A percentile compares a stretch with the other conserved stretches of the same genome.
Evolutionary conservation across 1,284 basidiomycete species (phyloP).

Genomic region (Papiliotrema nemorosa): DNA sequence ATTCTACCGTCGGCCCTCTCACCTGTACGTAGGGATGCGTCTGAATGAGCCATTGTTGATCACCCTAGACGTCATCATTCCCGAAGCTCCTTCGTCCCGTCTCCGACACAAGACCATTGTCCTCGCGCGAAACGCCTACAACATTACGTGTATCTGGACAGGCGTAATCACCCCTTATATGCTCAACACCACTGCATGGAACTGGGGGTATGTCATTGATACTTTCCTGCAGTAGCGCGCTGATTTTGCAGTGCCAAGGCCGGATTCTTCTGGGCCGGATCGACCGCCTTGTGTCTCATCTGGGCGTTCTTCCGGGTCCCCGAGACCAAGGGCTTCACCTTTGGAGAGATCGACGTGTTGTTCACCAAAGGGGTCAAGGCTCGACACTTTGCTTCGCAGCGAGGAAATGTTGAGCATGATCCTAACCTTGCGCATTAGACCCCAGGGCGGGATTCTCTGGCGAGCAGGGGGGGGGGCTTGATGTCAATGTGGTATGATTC

Average conservation of each 20-base stretch:
- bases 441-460: background rate
- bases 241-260: slow-evolving; percentile 24
- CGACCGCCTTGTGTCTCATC: slow-evolving; percentile 43
- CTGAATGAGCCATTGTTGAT: background rate
- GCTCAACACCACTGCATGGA: slow-evolving; percentile 51
- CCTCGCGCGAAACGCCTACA: slow-evolving; percentile 50
- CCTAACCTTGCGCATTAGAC: slow-evolving; percentile 9
- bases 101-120: slow-evolving; percentile 56
- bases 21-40: slow-evolving; percentile 12
- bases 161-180: slow-evolving; percentile 50
- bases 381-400: slow-evolving; percentile 8
- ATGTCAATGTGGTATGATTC: too few species aligned
- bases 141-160: slow-evolving; percentile 49
- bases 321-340: slow-evolving; percentile 50
- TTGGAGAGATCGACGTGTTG: slow-evolving; percentile 50
- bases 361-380: slow-evolving; percentile 43
- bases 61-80: slow-evolving; percentile 47
- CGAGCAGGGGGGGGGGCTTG: too few species aligned
- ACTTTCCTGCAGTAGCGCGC: background rate
- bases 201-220: slow-evolving; percentile 40
- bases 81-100: slow-evolving; percentile 53
- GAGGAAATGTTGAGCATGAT: slow-evolving; percentile 2
- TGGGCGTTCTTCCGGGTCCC: slow-evolving; percentile 49
- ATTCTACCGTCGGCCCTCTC: slow-evolving; percentile 39
- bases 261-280: slow-evolving; percentile 36